Base-by-base conservation (phyloP, 331 rosid species). In the Malus hybrid region DNA sequence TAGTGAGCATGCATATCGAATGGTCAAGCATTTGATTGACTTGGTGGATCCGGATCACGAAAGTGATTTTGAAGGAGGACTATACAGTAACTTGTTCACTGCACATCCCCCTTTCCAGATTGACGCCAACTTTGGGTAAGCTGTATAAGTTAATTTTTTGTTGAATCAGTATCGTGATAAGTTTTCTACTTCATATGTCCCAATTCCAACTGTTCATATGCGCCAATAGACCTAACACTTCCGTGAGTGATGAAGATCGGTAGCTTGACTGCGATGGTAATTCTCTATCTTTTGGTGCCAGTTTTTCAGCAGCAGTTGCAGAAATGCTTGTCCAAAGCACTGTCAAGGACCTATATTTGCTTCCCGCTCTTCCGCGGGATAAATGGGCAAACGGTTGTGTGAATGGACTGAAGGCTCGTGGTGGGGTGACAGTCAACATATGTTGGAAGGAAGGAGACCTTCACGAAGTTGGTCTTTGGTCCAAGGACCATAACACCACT, bases 321-420 rank as follows among this genome's bases (percentile, higher is more conserved):
- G 96, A 92, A 82, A 92, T 89, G 93, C 87, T 89, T 75, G 96
- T 92, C 73, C 97, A 89, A 63, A 89, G 97, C 86, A 89, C 97
- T 4, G 34, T 71, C 6, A 92, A 85, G 79, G 96, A 92, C 68
- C 84, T 92, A 4, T 84, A 80, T 83, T 81, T 92, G 72, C 97
- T 92, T 77, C 96, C 97, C 0, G 96, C 97, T 5, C 85, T 92
- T 81, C 97, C 97, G 0, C 85, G 88, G 15, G 91, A 88, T 63
- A 89, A 85, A 85, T 89, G 97, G 97, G 82, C 89, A 6, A 85
- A 74, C 68, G 97, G 97, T 52, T 92, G 93, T 20, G 88, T 92
- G 64, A 89, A 89, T 79, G 97, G 96, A 79, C 82, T 92, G 75
- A 92, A 85, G 83, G 93, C 92, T 1, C 97, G 96, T 0, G 96